phyloP scores from a whole-genome alignment of 805 yeast species.

The Pichia ethanolica region DNA sequence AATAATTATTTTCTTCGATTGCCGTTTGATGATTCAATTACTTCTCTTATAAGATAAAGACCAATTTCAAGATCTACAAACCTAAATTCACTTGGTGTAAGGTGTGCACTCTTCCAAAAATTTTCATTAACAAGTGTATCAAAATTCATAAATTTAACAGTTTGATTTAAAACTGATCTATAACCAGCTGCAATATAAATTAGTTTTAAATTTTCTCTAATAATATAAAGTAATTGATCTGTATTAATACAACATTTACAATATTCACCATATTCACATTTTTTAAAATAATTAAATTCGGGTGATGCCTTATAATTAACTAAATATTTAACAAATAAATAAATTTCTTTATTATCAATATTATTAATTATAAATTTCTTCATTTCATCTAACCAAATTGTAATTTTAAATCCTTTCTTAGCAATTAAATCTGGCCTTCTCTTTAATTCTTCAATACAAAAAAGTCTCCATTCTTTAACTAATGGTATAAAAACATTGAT shows the following conservation, averaged over 20 bases:
- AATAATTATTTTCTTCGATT: too few species aligned
- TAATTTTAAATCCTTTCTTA: neutral
- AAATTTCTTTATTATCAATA: neutral
- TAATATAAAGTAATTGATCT: neutral
- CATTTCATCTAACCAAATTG: constrained; percentile 1
- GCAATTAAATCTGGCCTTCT: neutral
- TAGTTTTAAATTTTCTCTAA: neutral
- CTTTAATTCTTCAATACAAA: neutral
- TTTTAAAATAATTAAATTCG: neutral
- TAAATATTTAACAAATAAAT: neutral
- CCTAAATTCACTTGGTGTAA: neutral
- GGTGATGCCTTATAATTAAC: neutral
- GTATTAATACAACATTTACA: constrained; percentile 1
- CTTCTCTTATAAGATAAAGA: neutral
- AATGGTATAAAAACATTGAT: neutral
- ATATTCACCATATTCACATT: constrained; percentile 1
- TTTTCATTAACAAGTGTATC: neutral
- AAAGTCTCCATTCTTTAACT: neutral
- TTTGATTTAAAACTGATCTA: neutral
- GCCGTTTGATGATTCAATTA: neutral
- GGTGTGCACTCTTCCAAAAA: neutral
- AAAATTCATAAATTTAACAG: constrained; percentile 1
- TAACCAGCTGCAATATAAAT: constrained; percentile 1
- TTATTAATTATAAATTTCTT: neutral
- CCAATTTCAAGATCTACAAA: neutral